Base-by-base conservation (phyloP, 306 rosid species). In the Cajanus cajan region DNA sequence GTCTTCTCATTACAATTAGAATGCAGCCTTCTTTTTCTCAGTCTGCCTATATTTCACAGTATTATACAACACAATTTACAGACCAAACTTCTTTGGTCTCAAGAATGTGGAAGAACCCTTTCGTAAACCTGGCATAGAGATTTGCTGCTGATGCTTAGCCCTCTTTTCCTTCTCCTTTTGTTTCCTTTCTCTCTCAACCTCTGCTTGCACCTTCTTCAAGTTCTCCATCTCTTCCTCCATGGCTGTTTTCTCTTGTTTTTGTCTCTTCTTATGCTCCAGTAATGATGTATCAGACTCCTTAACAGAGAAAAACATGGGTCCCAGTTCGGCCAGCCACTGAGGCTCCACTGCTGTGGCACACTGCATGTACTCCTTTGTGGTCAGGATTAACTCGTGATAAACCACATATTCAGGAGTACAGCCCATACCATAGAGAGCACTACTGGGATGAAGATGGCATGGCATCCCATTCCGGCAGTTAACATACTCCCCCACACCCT, bases 191-290 rank as follows among this genome's bases (percentile, higher is more conserved):
- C 18, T 87, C 88, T 92, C 98, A 1, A 83, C 62, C 87, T 86
- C 91, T 13, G 88, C 94, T 81, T 92, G 97, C 47, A 72, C 80
- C 89, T 91, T 95, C 81, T 96, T 89, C 82, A 95, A 81, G 81
- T 80, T 89, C 82, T 95, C 98, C 98, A 95, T 95, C 82, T 95
- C 98, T 85, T 95, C 91, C 78, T 95, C 98, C 98, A 95, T 92
- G 13, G 94, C 97, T 1, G 98, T 89, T 74, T 95, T 95, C 77
- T 89, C 95, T 83, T 92, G 91, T 81, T 95, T 92, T 24, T 95
- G 98, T 71, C 76, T 90, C 92, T 91, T 90, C 85, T 90, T 95
- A 81, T 92, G 98, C 87, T 95, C 98, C 68, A 90, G 78, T 36
- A 95, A 74, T 1, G 98, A 95, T 5, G 98, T 95, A 86, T 95